phyloP scores from a whole-genome alignment of 2,329 filamentous ascomycete genomes.

The Pyrenophora teres region DNA sequence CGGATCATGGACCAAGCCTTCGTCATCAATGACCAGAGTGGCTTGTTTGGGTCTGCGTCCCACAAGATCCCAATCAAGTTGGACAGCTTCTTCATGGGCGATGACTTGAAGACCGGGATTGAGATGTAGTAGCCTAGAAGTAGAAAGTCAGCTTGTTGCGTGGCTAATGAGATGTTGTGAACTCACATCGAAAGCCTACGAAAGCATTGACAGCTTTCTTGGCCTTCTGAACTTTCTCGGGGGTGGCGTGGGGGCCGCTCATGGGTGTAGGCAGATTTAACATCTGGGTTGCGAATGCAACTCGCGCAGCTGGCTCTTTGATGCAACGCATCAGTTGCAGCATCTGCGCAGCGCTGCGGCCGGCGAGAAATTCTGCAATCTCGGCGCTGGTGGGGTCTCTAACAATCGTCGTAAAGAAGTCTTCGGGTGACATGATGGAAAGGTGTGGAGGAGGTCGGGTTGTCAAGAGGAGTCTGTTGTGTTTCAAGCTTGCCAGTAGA shows the following conservation, averaged over 20 bases:
- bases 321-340: conserved; percentile 19
- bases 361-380: conserved; percentile 20
- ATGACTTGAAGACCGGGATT: conserved; percentile 49
- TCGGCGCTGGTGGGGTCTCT: conserved; percentile 19
- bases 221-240: conserved; percentile 12
- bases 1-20: conserved; percentile 62
- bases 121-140: conserved; percentile 49
- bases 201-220: conserved; percentile 45
- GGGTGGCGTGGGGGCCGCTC: background rate
- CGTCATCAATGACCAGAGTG: conserved; percentile 59
- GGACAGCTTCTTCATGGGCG: conserved; percentile 60
- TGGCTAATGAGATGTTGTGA: background rate
- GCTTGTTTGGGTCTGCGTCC: conserved; percentile 56
- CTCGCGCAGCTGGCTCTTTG: conserved; percentile 19
- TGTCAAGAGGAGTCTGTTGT: background rate
- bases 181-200: conserved; percentile 45
- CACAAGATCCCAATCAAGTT: conserved; percentile 56
- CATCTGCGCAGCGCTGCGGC: conserved; percentile 24
- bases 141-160: conserved; percentile 33
- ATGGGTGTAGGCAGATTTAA: conserved; percentile 9
- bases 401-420: background rate
- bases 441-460: background rate
- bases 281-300: conserved; percentile 15
- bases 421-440: background rate
- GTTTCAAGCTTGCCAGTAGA: background rate